Evolutionary conservation across 2,329 filamentous ascomycete genomes (phyloP), one percentile per base, ranked within the genome.

Genomic region (Venturia carpophila): DNA sequence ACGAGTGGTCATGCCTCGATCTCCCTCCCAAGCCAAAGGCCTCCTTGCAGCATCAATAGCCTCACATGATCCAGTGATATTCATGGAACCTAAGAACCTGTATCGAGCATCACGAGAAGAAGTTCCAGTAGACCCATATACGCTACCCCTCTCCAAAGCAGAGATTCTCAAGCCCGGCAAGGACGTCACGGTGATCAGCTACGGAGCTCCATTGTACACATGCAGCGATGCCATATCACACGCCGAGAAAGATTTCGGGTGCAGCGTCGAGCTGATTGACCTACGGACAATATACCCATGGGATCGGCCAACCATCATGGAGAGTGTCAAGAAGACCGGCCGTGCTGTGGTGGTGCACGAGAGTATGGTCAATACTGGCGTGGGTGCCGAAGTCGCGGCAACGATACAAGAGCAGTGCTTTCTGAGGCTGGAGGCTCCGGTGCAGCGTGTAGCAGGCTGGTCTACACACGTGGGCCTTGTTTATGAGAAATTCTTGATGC

Each of bases 61-160:
- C 78, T 86, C 52, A 24, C 90, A 91, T 67, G 92, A 97, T 74
- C 92, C 92, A 0, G 91, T 93, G 68, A 80, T 97, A 64, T 96
- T 97, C 76, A 87, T 97, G 87, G 92, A 97, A 74, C 92, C 92
- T 56, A 97, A 97, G 78, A 90, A 94, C 60, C 80, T 97, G 15
- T 97, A 97, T 75, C 87, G 92, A 24, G 92, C 92, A 0, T 90
- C 92, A 0, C 90, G 96, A 37, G 92, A 97, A 75, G 90, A 96
- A 74, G 92, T 97, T 0, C 92, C 92, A 0, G 84, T 87, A 0
- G 88, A 86, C 27, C 79, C 89, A 3, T 97, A 94, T 74, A 86
- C 87, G n/a, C 82, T 97, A 17, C 91, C 92, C 0, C 80, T 97
- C 13, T 91, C 87, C 70, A 93, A 91, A 74, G 92, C 92, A 0